phyloP scores from a whole-genome alignment of 352 stramenopile species.

The Hyaloperonospora arabidopsidis region DNA sequence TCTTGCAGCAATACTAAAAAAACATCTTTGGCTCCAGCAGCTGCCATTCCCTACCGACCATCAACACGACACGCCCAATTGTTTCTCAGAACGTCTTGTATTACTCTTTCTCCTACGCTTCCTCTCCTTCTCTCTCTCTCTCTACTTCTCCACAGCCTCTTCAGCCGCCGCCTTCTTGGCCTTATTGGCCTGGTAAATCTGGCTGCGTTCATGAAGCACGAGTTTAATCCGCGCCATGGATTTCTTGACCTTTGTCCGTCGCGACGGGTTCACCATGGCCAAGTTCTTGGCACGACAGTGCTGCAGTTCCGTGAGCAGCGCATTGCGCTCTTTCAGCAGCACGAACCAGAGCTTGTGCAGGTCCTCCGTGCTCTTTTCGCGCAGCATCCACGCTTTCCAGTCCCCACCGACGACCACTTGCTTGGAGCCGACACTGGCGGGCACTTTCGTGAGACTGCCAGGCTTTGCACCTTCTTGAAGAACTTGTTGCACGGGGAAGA shows the following conservation, averaged over 20 bases:
- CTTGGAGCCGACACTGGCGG: constrained; percentile 48
- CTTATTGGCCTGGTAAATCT: constrained; percentile 69
- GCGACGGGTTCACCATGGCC: constrained; percentile 62
- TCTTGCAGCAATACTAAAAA: no score
- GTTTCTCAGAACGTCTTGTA: no score
- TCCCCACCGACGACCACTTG: constrained; percentile 77
- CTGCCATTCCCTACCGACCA: no score
- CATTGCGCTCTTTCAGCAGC: constrained; percentile 96
- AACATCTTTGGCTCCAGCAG: no score
- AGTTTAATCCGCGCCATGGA: constrained; percentile 85
- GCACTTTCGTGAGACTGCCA: constrained; percentile 48
- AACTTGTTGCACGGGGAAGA: constrained; percentile 55
- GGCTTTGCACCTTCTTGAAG: constrained; percentile 45
- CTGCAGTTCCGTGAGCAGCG: constrained; percentile 91
- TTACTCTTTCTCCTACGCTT: no score
- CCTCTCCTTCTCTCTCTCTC: not conserved
- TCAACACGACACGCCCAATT: no score
- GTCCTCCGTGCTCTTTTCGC: constrained; percentile 96
- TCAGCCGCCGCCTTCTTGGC: constrained; percentile 44
- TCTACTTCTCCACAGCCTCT: constrained; percentile 18
- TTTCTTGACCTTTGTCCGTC: constrained; percentile 80
- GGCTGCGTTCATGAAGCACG: constrained; percentile 77
- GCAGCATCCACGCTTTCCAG: constrained; percentile 94
- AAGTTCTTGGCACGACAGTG: constrained; percentile 72
- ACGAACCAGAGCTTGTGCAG: constrained; percentile 98